A percentile compares a stretch with the other conserved stretches of the same genome.
These are phyloP conservation scores for Hysterangium stoloniferum DNA, from an alignment of 768 basidiomycete species.

Conservation along the genomic window DNA sequence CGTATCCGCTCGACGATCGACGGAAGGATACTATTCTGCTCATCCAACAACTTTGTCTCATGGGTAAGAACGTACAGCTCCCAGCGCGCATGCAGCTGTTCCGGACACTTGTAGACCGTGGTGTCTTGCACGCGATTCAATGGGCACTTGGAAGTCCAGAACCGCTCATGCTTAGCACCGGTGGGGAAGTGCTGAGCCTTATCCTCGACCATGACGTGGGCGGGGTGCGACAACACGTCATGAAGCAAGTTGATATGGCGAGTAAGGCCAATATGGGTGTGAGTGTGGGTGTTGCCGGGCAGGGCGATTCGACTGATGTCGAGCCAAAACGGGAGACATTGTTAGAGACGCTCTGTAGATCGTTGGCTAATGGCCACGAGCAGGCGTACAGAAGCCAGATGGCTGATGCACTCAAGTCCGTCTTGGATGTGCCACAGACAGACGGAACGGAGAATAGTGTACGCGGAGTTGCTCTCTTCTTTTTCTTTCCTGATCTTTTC, in stretches of 20 bases:
- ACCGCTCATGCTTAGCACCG: slow-evolving; percentile 64
- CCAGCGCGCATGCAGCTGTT: slow-evolving; percentile 80
- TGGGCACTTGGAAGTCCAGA: slow-evolving; percentile 79
- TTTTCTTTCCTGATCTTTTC: slow-evolving; percentile 3
- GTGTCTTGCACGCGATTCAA: slow-evolving; percentile 84
- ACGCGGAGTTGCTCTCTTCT: slow-evolving; percentile 12
- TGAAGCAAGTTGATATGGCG: slow-evolving; percentile 53
- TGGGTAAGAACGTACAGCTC: slow-evolving; percentile 96
- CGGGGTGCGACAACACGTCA: slow-evolving; percentile 75
- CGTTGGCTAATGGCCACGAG: slow-evolving; percentile 75
- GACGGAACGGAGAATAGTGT: slow-evolving; percentile 15
- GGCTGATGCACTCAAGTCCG: slow-evolving; percentile 75
- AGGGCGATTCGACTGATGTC: slow-evolving; percentile 48
- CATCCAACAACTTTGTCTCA: slow-evolving; percentile 84
- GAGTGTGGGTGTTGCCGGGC: slow-evolving; percentile 61
- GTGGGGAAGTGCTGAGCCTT: slow-evolving; percentile 76
- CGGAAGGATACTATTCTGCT: slow-evolving; percentile 78
- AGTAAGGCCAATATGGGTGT: slow-evolving; percentile 15
- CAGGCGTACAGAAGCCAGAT: slow-evolving; percentile 85
- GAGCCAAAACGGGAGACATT: slow-evolving; percentile 51
- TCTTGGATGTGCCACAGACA: slow-evolving; percentile 68
- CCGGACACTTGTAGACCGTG: slow-evolving; percentile 79
- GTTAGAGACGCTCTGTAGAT: slow-evolving; percentile 62
- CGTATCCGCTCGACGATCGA: slow-evolving; percentile 29
- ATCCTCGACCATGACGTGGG: slow-evolving; percentile 87